Conservation (phyloP, 306 rosid species). For the Cicer judaicum region DNA sequence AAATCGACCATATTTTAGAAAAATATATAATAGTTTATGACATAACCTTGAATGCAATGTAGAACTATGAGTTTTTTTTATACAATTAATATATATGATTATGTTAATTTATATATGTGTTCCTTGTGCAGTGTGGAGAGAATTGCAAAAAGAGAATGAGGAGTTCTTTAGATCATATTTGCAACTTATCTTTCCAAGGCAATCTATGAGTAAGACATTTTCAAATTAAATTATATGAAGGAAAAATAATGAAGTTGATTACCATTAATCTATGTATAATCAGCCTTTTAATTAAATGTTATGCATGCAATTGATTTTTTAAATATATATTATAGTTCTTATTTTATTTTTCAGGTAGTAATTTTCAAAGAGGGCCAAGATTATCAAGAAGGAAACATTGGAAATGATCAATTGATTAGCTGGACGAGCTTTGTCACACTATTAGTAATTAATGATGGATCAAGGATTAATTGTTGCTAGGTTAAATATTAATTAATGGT, state of each 20-base stretch:
- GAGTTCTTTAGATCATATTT: conserved; percentile 80
- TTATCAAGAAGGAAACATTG: conserved; percentile 49
- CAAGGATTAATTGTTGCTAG: not conserved
- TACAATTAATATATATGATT: not conserved
- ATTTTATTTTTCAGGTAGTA: conserved; percentile 58
- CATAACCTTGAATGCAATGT: too few species aligned
- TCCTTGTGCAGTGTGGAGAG: conserved; percentile 82
- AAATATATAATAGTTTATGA: too few species aligned
- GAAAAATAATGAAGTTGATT: conserved; percentile 6
- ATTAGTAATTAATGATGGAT: conserved; percentile 29
- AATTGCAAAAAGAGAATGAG: conserved; percentile 84
- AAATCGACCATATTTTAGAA: too few species aligned
- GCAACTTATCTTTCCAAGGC: conserved; percentile 57
- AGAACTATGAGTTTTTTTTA: not conserved
- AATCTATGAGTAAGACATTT: conserved; percentile 48
- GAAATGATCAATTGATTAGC: conserved; percentile 31
- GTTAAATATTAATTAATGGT: conserved; percentile 8
- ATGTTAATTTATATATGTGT: conserved; percentile 14
- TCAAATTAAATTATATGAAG: conserved; percentile 41
- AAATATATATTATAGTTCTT: not conserved
- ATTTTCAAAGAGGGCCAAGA: conserved; percentile 50
- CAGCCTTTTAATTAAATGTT: conserved; percentile 1
- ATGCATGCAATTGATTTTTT: conserved; percentile 22
- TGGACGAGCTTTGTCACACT: conserved; percentile 16
- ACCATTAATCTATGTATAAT: not conserved